A percentile compares a stretch with the other conserved stretches of the same genome.
Evolutionary conservation across 352 stramenopile species (phyloP).

Genomic region (Pythium scleroteichum): DNA sequence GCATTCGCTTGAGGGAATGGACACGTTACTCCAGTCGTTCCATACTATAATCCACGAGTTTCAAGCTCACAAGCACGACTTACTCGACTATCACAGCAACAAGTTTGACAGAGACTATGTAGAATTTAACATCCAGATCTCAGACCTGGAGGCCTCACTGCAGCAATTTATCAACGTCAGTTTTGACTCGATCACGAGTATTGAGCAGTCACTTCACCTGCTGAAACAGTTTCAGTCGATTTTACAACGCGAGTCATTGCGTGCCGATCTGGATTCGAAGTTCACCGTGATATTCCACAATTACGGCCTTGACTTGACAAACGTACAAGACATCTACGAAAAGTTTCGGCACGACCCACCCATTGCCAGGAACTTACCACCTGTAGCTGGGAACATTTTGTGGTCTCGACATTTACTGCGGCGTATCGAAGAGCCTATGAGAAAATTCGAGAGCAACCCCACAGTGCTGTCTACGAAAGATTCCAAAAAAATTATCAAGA

Average conservation of each 20-base stretch:
- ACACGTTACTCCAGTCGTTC: slow-evolving; percentile 73
- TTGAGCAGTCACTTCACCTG: slow-evolving; percentile 82
- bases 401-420: slow-evolving; percentile 84
- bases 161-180: slow-evolving; percentile 92
- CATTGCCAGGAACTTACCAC: slow-evolving; percentile 76
- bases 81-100: slow-evolving; percentile 89
- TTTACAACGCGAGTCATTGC: slow-evolving; percentile 82
- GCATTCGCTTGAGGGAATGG: slow-evolving; percentile 92
- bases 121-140: slow-evolving; percentile 93
- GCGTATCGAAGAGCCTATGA: slow-evolving; percentile 89
- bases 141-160: slow-evolving; percentile 82
- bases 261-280: slow-evolving; percentile 84
- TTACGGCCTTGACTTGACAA: slow-evolving; percentile 84
- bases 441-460: slow-evolving; percentile 84
- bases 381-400: slow-evolving; percentile 85
- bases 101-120: slow-evolving; percentile 94
- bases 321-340: slow-evolving; percentile 88
- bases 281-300: slow-evolving; percentile 93
- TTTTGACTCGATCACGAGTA: slow-evolving; percentile 89
- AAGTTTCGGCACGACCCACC: slow-evolving; percentile 83
- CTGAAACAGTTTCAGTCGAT: slow-evolving; percentile 90
- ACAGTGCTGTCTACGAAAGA: slow-evolving; percentile 86
- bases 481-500: slow-evolving; percentile 90
- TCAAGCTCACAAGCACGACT: slow-evolving; percentile 73
- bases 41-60: slow-evolving; percentile 85